Base-by-base conservation (phyloP, 108 stramenopile species). In the Bacterosira constricta region DNA sequence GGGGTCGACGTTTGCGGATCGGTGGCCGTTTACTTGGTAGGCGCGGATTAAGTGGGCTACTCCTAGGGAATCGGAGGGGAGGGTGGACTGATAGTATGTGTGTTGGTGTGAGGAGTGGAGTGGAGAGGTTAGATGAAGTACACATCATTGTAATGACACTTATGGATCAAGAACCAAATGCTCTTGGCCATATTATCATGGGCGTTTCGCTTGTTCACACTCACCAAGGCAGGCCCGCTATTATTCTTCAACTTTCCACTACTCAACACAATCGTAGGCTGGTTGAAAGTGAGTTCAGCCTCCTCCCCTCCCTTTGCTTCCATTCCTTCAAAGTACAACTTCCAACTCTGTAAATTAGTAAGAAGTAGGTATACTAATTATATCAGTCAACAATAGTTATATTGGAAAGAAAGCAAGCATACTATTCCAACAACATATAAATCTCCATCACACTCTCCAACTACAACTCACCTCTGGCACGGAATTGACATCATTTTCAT, bases 1-100 rank as follows among this genome's bases (percentile, higher is more conserved):
- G 18, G 99, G 99, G 81, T 99, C 99, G 41, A 99, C 75, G 53
- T 96, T 86, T 66, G 98, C 98, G 3, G 85, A 92, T 63, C 90
- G 84, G 74, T 99, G 99, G 10, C 99, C 99, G 52, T 95, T 95
- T 11, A 96, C 94, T 85, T 99, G 97, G 61, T 96, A 99, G 41
- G 99, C 85, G 35, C 98, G 93, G 75, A 99, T 97, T n/a, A 99
- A 68, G 74, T 99, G 98, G 3, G 95, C 85, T 21, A 96, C 84
- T 9, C 89, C 92, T 58, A 96, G 75, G 37, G 92, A 93, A 73
- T 96, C 95, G 25, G 95, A 92, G 12, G 94, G 91, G n/a, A 83
- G 86, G 15, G 82, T 75, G 39, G 75, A 53, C 54, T 34, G 36
- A 8, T n/a, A n/a, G n/a, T n/a, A n/a, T n/a, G n/a, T 32, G 53